Percentiles rank a stretch among this genome's conserved stretches.
Conservation (phyloP, 2,329 filamentous ascomycete species). For the Tolypocladium guangdongense region DNA sequence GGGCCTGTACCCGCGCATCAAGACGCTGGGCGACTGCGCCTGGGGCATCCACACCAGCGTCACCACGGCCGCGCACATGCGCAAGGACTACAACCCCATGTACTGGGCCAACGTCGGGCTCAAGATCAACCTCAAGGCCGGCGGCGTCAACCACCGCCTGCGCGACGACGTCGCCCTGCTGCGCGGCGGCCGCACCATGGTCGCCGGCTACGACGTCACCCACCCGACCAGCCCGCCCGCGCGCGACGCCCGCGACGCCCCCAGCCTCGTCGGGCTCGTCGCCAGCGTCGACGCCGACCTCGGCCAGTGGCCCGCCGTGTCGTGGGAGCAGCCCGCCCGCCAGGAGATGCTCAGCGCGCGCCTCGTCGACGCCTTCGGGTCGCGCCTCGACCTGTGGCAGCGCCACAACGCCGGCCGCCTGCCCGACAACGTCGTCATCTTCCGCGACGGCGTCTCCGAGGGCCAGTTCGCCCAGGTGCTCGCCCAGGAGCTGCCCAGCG, state of each 20-base stretch:
- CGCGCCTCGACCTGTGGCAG: slow-evolving; percentile 56
- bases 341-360: slow-evolving; percentile 59
- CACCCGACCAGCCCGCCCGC: slow-evolving; percentile 59
- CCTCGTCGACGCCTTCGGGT: slow-evolving; percentile 50
- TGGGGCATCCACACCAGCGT: slow-evolving; percentile 61
- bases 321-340: slow-evolving; percentile 53
- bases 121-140: slow-evolving; percentile 74
- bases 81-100: slow-evolving; percentile 19
- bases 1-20: slow-evolving; percentile 53
- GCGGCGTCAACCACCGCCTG: slow-evolving; percentile 61
- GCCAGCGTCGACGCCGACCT: slow-evolving; percentile 60
- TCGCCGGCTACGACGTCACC: slow-evolving; percentile 82
- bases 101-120: slow-evolving; percentile 62
- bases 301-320: slow-evolving; percentile 68
- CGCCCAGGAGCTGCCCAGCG: slow-evolving; percentile 52
- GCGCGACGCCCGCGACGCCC: slow-evolving; percentile 29
- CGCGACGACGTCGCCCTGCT: slow-evolving; percentile 46
- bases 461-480: slow-evolving; percentile 67
- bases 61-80: slow-evolving; percentile 33
- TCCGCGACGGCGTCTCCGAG: slow-evolving; percentile 83
- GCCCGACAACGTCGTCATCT: slow-evolving; percentile 71
- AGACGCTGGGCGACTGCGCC: slow-evolving; percentile 54
- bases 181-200: slow-evolving; percentile 62
- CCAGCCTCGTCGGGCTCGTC: slow-evolving; percentile 73
- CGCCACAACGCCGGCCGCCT: slow-evolving; percentile 40